These are phyloP conservation scores for Fusarium brevicatenulatum DNA, from an alignment of 2,329 filamentous ascomycete genomes.

Conservation along the genomic window DNA sequence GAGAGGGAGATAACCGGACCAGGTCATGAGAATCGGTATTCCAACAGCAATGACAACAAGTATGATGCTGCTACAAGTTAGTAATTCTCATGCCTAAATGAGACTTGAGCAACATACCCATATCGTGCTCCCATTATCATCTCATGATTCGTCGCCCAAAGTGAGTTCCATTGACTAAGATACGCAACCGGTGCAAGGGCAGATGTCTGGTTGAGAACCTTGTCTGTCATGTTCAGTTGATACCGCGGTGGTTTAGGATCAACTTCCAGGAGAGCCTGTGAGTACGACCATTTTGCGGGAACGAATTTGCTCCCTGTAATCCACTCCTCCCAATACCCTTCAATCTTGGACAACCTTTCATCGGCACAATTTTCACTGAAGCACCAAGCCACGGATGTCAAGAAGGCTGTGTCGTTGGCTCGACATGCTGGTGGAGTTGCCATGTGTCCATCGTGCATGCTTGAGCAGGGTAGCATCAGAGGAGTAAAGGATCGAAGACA, in stretches of 20 bases:
- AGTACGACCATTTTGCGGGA: slow-evolving; percentile 11
- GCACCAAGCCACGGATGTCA: slow-evolving; percentile 13
- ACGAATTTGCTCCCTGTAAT: background rate
- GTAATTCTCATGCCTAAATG: background rate
- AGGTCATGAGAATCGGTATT: slow-evolving; percentile 2
- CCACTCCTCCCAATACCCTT: slow-evolving; percentile 5
- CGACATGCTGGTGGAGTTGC: background rate
- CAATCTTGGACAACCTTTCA: slow-evolving; percentile 2
- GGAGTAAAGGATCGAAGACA: slow-evolving; percentile 5
- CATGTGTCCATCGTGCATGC: background rate
- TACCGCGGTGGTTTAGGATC: background rate
- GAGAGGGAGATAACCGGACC: slow-evolving; percentile 4
- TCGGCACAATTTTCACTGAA: background rate
- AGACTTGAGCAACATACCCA: background rate
- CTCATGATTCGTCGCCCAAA: background rate
- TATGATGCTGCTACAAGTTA: background rate
- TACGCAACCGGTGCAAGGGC: background rate
- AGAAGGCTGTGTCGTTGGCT: background rate
- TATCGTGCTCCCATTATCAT: slow-evolving; percentile 13
- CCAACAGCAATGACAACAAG: slow-evolving; percentile 1
- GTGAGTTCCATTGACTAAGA: slow-evolving; percentile 7
- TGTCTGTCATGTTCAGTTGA: background rate
- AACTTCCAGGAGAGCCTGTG: background rate
- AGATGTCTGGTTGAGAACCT: background rate
- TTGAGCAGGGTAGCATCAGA: background rate